A percentile compares a stretch with the other conserved stretches of the same genome.
These are phyloP conservation scores for Stygiomarasmius scandens DNA, from an alignment of 1,284 basidiomycete species.

Conservation along the genomic window DNA sequence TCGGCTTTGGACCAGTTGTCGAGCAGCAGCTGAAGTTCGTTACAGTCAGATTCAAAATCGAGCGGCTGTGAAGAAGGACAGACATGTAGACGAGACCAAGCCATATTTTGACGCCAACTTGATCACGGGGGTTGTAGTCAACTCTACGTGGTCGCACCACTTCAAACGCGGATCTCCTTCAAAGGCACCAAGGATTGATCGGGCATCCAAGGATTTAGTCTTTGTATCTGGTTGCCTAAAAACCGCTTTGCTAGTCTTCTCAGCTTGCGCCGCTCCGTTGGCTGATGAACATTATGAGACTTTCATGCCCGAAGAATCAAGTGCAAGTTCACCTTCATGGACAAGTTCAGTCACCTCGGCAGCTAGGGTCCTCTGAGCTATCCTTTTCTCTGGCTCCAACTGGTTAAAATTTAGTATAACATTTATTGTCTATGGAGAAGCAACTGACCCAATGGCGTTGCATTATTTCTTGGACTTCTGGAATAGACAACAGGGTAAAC, in stretches of 20 bases:
- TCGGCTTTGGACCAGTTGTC: conserved; percentile 50
- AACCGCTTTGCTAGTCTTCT: conserved; percentile 61
- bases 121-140: conserved; percentile 51
- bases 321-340: conserved; percentile 64
- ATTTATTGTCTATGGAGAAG: neutral
- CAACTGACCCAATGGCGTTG: conserved; percentile 56
- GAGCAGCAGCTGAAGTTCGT: conserved; percentile 49
- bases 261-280: conserved; percentile 49
- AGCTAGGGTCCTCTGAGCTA: conserved; percentile 82
- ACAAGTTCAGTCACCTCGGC: conserved; percentile 88
- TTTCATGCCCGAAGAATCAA: neutral
- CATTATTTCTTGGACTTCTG: conserved; percentile 63
- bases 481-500: conserved; percentile 78
- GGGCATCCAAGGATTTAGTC: conserved; percentile 43
- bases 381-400: conserved; percentile 58
- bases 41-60: conserved; percentile 2
- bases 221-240: conserved; percentile 54
- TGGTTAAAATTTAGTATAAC: neutral
- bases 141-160: conserved; percentile 41
- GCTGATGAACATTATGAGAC: conserved; percentile 26
- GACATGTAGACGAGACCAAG: conserved; percentile 58
- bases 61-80: conserved; percentile 24
- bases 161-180: conserved; percentile 61
- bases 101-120: conserved; percentile 59
- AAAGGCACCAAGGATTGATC: conserved; percentile 55